A percentile compares a stretch with the other conserved stretches of the same genome.
Evolutionary conservation across 129 eudicot genomes (phyloP).

Genomic region (Rutidosis leptorrhynchoides): DNA sequence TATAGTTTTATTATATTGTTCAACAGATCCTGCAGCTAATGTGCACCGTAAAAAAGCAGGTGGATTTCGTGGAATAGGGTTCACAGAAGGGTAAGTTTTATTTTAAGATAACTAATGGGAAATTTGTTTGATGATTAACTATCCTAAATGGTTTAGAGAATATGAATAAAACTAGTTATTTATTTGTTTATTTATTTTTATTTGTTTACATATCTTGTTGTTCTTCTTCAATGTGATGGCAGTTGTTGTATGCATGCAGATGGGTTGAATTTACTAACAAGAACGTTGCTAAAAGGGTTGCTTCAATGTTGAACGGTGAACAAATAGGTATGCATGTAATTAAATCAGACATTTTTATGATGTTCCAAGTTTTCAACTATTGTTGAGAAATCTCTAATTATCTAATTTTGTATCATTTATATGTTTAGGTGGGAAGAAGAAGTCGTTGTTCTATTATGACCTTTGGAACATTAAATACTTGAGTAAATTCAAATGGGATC

Average conservation of each 20-base stretch:
- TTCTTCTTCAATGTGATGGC: not conserved
- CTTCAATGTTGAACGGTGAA: conserved; percentile 80
- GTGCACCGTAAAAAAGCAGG: conserved; percentile 73
- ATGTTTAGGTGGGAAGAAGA: conserved; percentile 83
- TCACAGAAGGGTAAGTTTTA: conserved; percentile 72
- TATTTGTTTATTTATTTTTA: not conserved
- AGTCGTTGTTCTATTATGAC: conserved; percentile 80
- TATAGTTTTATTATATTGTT: not conserved
- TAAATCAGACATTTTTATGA: not conserved
- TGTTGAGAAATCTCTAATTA: conserved; percentile 3
- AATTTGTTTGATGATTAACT: not conserved
- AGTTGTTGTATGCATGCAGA: conserved; percentile 42
- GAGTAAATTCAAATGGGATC: conserved; percentile 98
- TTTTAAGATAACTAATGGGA: not conserved
- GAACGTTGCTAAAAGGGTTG: conserved; percentile 72
- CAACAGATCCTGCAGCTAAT: conserved; percentile 63
- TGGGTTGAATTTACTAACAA: conserved; percentile 93
- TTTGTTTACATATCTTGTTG: too few relatives aligned
- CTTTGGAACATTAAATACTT: conserved; percentile 92
- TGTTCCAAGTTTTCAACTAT: conserved; percentile 18
- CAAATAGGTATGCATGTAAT: conserved; percentile 59
- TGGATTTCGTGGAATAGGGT: conserved; percentile 77
- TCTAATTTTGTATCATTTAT: conserved; percentile 14
- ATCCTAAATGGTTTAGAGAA: not conserved
- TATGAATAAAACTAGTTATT: not conserved